Evolutionary conservation across 2,329 filamentous ascomycete species (phyloP), one percentile per base, ranked within the genome.

Genomic region (Lomentospora prolificans): DNA sequence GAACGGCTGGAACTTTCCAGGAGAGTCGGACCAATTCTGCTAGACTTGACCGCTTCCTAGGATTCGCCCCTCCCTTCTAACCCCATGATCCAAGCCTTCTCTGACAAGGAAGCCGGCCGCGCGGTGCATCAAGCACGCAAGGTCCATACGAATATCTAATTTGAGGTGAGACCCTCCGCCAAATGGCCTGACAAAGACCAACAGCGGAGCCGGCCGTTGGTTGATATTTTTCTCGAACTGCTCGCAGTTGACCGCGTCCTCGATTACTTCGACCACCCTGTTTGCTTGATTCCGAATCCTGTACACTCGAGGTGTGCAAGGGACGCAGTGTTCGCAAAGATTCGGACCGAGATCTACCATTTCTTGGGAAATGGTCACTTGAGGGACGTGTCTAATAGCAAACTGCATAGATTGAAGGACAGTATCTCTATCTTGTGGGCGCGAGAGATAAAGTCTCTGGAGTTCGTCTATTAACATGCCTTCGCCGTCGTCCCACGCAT

Each of bases 101-200:
- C 30, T 33, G 3, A 59, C 59, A 7, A 64, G 55, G 36, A 62
- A 53, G 3, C 59, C 39, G 25, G 50, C 19, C 0, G 60, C 61
- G 12, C 58, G 53, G 14, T 64, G 63, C 12, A 57, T 33, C 1
- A 64, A 58, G 2, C 58, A 31, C 12, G 55, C 17, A 0, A 61
- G 54, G 3, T 63, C 60, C 24, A 64, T 2, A 3, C 27, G 51
- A 27, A 64, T 24, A 2, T 59, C 58, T 25, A 62, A 36, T 24
- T 57, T 50, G 14, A 57, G 50, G 22, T 50, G 31, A 6, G 22
- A 28, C 22, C 3, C 24, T 8, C 19, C 52, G 14, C 4, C 14
- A 24, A 17, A 27, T 3, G 17, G 39, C 7, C 24, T 10, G 10
- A 25, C 31, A 30, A 36, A 57, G 12, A 60, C 56, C 46, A 56